Conservation (phyloP, 306 rosid species). For the Cucumis cinereus region DNA sequence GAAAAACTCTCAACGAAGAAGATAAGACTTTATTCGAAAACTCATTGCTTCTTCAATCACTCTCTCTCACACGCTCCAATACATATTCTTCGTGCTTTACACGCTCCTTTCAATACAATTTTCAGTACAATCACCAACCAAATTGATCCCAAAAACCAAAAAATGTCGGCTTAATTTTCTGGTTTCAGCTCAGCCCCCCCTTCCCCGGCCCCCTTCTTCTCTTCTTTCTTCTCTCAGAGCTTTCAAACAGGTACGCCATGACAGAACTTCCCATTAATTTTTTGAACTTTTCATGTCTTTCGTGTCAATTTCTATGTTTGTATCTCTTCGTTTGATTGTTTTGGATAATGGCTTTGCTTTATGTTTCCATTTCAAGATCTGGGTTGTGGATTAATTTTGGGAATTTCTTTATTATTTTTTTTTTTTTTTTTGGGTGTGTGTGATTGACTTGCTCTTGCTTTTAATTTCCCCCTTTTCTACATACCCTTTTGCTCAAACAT, state of each 20-base stretch:
- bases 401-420: neutral
- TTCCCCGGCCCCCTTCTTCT: neutral
- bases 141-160: neutral
- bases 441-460: neutral
- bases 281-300: neutral
- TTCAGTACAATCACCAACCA: neutral
- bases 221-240: neutral
- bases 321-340: neutral
- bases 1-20: neutral
- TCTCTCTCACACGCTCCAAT: neutral
- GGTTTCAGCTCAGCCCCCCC: neutral
- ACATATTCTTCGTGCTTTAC: neutral
- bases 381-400: neutral
- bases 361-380: slow-evolving; percentile 1
- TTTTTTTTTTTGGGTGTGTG: neutral
- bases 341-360: neutral
- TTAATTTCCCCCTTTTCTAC: neutral
- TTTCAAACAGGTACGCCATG: neutral
- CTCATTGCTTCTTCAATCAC: neutral
- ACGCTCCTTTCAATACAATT: neutral
- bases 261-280: neutral
- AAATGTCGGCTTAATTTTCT: slow-evolving; percentile 1
- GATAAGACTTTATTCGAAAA: neutral
- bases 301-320: neutral
- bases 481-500: neutral